Conservation (phyloP, 1,139 yeast genomes). For the Arxiozyma bovina region DNA sequence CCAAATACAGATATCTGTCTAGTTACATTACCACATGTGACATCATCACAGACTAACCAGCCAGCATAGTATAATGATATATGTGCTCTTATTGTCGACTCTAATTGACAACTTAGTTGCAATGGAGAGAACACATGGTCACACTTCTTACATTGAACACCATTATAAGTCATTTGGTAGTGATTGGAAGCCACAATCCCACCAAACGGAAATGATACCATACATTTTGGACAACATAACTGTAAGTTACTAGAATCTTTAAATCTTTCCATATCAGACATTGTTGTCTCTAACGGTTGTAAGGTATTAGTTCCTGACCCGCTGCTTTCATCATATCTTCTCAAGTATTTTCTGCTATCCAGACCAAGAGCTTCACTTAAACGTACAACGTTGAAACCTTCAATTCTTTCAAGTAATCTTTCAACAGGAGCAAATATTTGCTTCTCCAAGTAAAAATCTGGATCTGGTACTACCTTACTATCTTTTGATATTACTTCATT, state of each 20-base stretch:
- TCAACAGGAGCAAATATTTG: conserved; percentile 90
- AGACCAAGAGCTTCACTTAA: conserved; percentile 72
- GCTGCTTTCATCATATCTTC: conserved; percentile 36
- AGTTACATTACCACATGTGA: conserved; percentile 71
- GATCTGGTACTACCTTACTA: conserved; percentile 56
- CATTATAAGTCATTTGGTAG: conserved; percentile 54
- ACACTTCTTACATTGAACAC: conserved; percentile 65
- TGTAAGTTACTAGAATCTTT: conserved; percentile 49
- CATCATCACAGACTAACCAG: conserved; percentile 77
- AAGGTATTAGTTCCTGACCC: conserved; percentile 40
- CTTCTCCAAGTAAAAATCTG: conserved; percentile 70
- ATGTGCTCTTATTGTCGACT: conserved; percentile 56
- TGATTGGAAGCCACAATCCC: conserved; percentile 61
- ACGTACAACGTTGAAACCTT: conserved; percentile 75
- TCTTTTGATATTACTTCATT: conserved; percentile 55
- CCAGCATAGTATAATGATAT: conserved; percentile 76
- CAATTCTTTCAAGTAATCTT: conserved; percentile 75
- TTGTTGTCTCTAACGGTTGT: conserved; percentile 72
- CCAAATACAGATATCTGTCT: conserved; percentile 89
- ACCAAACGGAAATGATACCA: conserved; percentile 52
- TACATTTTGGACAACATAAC: conserved; percentile 57
- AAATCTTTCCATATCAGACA: conserved; percentile 77
- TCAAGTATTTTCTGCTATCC: conserved; percentile 56
- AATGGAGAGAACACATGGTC: conserved; percentile 42
- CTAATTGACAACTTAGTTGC: conserved; percentile 63